Conservation (phyloP, 2,329 filamentous ascomycete species). For the Claviceps sorghi region DNA sequence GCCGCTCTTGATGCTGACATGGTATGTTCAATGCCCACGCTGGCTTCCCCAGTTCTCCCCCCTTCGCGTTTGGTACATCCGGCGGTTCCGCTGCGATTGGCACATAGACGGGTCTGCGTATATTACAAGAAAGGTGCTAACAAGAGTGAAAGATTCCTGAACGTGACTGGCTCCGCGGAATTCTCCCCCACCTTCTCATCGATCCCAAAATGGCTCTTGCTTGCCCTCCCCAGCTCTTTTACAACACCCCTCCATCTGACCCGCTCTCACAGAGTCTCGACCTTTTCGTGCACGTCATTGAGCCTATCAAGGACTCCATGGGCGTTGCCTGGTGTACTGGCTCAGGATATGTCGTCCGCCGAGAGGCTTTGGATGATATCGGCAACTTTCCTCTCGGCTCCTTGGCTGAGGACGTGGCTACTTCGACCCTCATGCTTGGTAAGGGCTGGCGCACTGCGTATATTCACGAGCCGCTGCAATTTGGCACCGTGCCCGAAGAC, state of each 20-base stretch:
- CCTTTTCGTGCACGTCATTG: slow-evolving; percentile 40
- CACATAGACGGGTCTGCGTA: too few species aligned
- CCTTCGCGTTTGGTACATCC: too few species aligned
- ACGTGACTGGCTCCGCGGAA: slow-evolving; percentile 41
- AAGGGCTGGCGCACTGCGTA: slow-evolving; percentile 49
- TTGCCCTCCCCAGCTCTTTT: slow-evolving; percentile 49
- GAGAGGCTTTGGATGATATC: slow-evolving; percentile 44
- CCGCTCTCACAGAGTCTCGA: slow-evolving; percentile 43
- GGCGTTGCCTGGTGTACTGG: slow-evolving; percentile 50
- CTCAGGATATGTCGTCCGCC: slow-evolving; percentile 45
- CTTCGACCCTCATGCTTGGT: slow-evolving; percentile 42
- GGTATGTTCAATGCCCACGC: too few species aligned
- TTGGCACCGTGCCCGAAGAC: slow-evolving; percentile 43
- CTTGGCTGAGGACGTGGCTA: slow-evolving; percentile 45
- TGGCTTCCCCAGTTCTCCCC: too few species aligned
- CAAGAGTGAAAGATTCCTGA: slow-evolving; percentile 36
- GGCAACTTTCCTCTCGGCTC: slow-evolving; percentile 47
- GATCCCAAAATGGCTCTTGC: slow-evolving; percentile 43
- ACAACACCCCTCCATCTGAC: slow-evolving; percentile 45
- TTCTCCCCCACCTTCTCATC: slow-evolving; percentile 43
- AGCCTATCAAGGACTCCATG: slow-evolving; percentile 34
- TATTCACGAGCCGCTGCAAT: slow-evolving; percentile 45
- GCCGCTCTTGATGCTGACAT: slow-evolving; percentile 54
- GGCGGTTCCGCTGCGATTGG: too few species aligned
- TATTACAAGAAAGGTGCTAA: too few species aligned